A percentile compares a stretch with the other conserved stretches of the same genome.
phyloP scores from a whole-genome alignment of 2,329 filamentous ascomycete species.

The Drechslerella dactyloides region DNA sequence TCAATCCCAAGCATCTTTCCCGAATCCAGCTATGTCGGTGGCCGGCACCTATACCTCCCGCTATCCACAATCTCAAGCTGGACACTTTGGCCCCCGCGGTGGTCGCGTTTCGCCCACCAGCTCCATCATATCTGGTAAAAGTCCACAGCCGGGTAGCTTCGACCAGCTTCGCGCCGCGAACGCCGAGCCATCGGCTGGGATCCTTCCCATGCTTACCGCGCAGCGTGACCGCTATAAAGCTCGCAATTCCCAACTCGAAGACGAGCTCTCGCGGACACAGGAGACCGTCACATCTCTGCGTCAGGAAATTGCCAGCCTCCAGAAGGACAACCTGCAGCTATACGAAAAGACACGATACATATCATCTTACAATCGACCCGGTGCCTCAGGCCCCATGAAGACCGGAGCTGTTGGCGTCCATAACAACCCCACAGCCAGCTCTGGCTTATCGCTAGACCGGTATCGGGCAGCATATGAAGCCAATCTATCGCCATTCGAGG shows the following conservation, averaged over 20 bases:
- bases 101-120: slow-evolving; percentile 85
- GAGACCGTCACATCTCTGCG: slow-evolving; percentile 81
- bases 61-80: slow-evolving; percentile 69
- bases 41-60: slow-evolving; percentile 87
- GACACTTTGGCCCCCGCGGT: slow-evolving; percentile 63
- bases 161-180: slow-evolving; percentile 48
- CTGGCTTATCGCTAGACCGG: slow-evolving; percentile 75
- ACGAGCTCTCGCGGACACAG: slow-evolving; percentile 84
- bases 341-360: slow-evolving; percentile 98
- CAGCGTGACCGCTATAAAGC: slow-evolving; percentile 98
- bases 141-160: slow-evolving; percentile 66
- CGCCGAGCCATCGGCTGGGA: slow-evolving; percentile 69
- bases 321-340: slow-evolving; percentile 92
- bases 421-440: slow-evolving; percentile 66
- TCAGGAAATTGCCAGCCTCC: slow-evolving; percentile 86
- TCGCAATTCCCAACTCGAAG: slow-evolving; percentile 87
- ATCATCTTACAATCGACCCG: slow-evolving; percentile 82
- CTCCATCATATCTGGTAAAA: slow-evolving; percentile 97
- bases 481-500: slow-evolving; percentile 92
- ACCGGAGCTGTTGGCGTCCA: slow-evolving; percentile 70
- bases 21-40: slow-evolving; percentile 78
- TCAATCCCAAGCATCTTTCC: slow-evolving; percentile 82
- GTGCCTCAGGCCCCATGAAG: slow-evolving; percentile 63
- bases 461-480: slow-evolving; percentile 94
- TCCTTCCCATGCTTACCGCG: slow-evolving; percentile 96